Conservation (phyloP, 345 rosid species). For the Ceriops tagal region DNA sequence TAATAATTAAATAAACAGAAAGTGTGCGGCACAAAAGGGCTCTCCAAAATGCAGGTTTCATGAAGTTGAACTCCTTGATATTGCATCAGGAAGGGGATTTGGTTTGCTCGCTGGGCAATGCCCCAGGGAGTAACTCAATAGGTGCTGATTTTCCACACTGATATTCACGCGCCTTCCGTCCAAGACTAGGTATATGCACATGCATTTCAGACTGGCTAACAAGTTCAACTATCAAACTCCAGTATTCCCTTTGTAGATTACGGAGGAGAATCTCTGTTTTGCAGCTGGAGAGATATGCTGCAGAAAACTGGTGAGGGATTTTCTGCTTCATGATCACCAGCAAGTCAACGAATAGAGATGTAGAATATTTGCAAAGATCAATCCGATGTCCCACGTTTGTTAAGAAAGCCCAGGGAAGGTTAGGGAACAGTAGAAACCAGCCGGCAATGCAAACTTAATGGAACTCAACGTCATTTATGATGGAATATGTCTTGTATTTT, state of each 20-base stretch:
- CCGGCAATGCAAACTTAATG: too few relatives aligned
- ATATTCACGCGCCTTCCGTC: constrained; percentile 24
- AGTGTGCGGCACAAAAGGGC: too few relatives aligned
- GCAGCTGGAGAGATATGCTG: constrained; percentile 48
- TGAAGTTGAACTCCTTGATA: too few relatives aligned
- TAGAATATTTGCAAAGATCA: neutral
- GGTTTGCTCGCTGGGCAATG: too few relatives aligned
- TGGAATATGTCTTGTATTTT: too few relatives aligned
- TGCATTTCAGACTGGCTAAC: constrained; percentile 46
- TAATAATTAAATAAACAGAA: too few relatives aligned
- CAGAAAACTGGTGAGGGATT: constrained; percentile 54
- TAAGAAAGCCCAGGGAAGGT: too few relatives aligned
- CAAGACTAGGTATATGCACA: constrained; percentile 48
- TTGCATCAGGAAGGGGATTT: too few relatives aligned
- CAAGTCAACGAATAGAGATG: neutral
- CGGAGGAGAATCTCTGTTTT: constrained; percentile 52
- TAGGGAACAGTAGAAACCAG: too few relatives aligned
- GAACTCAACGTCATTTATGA: too few relatives aligned
- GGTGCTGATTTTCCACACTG: constrained; percentile 18
- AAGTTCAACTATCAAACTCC: constrained; percentile 65
- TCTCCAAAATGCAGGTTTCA: too few relatives aligned
- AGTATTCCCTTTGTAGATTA: constrained; percentile 40
- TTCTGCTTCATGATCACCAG: constrained; percentile 37
- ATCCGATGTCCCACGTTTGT: neutral
- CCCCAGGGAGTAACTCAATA: too few relatives aligned